Base-by-base conservation (phyloP, 768 basidiomycete species). In the Nidularia sp. region DNA sequence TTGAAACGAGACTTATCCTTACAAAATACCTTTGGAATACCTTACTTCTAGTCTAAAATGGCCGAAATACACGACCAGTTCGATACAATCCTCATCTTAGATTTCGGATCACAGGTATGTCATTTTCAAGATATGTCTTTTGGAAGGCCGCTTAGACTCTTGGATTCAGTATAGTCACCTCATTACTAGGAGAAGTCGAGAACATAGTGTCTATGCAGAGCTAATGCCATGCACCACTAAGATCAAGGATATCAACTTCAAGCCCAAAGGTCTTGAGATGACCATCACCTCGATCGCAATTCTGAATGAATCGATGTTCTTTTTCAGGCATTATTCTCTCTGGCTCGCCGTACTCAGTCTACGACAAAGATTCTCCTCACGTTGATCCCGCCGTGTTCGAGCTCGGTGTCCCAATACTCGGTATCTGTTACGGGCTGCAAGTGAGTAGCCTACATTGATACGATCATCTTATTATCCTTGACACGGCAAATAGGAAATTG, bases 321-420 rank as follows among this genome's bases (percentile, higher is more conserved):
- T 18, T 43, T 50, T 10, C 56, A 78, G 96, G 96, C 52, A 88
- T 99, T 66, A 98, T 98, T 62, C 79, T 99, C 36, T 98, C 95
- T 36, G 97, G 97, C 42, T 98, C 97, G 1, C 97, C 97, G 0
- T 98, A 96, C 72, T 98, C 96, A 33, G 97, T 98, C 15, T 98
- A 98, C 68, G 97, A 95, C 57, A 69, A 80, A 31, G 95, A 85
- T 56, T 86, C 97, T 4, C 96, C 97, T 22, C 93, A 94, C 56
- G 94, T 93, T 33, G 96, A 99, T 70, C 90, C 93, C 13, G 88
- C 80, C 12, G 85, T 98, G 7, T 98, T 93, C 61, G 81, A 86
- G 43, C 79, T 90, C 6, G 92, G 86, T 22, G 85, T 98, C 1
- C 96, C 97, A 2, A 85, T 99, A 48, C 78, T 99, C 10, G 97